These are phyloP conservation scores for Arachis stenosperma DNA, from an alignment of 306 rosid species.

Conservation along the genomic window DNA sequence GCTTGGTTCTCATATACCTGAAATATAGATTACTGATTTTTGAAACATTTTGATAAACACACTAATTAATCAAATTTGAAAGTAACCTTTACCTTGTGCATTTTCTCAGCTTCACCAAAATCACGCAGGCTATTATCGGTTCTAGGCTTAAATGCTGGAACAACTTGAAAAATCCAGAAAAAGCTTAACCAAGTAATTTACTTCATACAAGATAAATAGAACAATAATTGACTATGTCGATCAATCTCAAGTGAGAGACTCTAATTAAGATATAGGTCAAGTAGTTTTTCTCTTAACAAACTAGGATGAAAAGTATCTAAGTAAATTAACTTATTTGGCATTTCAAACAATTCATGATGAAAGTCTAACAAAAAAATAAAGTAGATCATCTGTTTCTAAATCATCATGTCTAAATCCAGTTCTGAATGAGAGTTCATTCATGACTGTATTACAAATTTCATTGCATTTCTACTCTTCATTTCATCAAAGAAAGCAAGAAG, in stretches of 20 bases:
- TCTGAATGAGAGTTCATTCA: no score
- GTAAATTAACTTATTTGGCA: background rate
- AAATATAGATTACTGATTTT: conserved; percentile 23
- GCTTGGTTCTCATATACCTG: conserved; percentile 84
- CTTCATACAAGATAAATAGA: background rate
- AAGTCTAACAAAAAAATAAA: background rate
- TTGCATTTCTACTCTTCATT: no score
- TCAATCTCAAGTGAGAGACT: conserved; percentile 11
- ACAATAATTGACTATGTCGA: background rate
- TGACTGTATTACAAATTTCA: no score
- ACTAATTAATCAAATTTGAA: background rate
- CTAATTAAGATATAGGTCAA: background rate
- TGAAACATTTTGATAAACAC: conserved; percentile 7
- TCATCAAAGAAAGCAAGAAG: background rate
- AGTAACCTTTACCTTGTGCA: conserved; percentile 55
- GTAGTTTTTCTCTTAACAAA: background rate
- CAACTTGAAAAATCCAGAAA: conserved; percentile 13
- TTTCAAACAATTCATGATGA: background rate
- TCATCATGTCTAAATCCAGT: no score
- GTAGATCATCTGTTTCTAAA: no score
- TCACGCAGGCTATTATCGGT: conserved; percentile 81
- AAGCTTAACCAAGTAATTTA: conserved; percentile 30
- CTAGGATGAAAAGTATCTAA: background rate
- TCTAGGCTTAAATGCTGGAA: conserved; percentile 88
- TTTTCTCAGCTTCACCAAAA: conserved; percentile 72